Evolutionary conservation across 257 asterid species (phyloP).

Genomic region (Solanum stenotomum): DNA sequence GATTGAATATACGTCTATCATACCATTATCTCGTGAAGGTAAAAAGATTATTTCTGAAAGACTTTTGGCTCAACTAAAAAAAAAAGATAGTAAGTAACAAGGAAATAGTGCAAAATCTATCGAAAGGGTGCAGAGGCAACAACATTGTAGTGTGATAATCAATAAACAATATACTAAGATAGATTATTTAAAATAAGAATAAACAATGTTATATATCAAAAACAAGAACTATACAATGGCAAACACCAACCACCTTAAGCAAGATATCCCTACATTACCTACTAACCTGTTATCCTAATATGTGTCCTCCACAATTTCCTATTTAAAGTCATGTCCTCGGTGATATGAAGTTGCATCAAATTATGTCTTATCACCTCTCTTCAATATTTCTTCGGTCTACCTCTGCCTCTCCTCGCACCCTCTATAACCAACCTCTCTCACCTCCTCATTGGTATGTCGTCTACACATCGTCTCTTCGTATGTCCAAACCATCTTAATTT

Average conservation of each 20-base stretch:
- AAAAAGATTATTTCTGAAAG: rapidly evolving
- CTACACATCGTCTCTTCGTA: neutral
- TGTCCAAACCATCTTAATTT: neutral
- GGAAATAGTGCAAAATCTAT: neutral
- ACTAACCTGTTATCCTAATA: neutral
- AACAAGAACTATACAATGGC: neutral
- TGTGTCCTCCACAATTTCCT: neutral
- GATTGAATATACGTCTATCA: rapidly evolving
- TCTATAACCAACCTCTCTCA: neutral
- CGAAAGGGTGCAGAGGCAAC: neutral
- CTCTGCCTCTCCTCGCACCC: neutral
- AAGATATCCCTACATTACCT: neutral
- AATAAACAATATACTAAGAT: neutral
- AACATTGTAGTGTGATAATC: neutral
- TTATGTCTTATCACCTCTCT: neutral
- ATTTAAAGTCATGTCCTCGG: neutral
- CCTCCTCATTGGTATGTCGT: too few species aligned
- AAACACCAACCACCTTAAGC: neutral
- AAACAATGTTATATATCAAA: neutral
- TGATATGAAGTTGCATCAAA: neutral
- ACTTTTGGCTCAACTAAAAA: neutral
- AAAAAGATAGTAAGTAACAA: neutral
- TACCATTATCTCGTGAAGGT: neutral
- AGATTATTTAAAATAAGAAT: neutral
- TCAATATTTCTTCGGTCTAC: neutral